Percentiles rank a stretch among this genome's conserved stretches.
Conservation (phyloP, 352 stramenopile species). For the Pythium utonaiense region DNA sequence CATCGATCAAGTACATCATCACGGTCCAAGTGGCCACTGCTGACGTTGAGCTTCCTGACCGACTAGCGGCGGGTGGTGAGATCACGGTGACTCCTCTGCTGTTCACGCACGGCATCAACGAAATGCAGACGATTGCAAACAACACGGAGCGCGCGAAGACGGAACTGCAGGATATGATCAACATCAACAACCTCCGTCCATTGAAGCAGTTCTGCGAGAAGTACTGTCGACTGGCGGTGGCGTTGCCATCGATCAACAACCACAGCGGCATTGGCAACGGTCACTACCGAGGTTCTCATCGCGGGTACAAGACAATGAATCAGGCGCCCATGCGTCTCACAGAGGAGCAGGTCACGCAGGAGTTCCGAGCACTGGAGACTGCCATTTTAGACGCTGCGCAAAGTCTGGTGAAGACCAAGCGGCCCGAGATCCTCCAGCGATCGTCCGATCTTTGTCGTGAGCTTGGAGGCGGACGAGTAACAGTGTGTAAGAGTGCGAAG, state of each 20-base stretch:
- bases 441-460: slow-evolving; percentile 78
- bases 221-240: slow-evolving; percentile 62
- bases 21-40: slow-evolving; percentile 74
- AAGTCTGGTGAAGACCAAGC: slow-evolving; percentile 85
- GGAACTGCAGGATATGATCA: slow-evolving; percentile 88
- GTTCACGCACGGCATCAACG: slow-evolving; percentile 93
- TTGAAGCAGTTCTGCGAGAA: slow-evolving; percentile 84
- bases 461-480: slow-evolving; percentile 89
- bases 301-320: slow-evolving; percentile 52
- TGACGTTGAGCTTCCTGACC: slow-evolving; percentile 73
- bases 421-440: slow-evolving; percentile 78
- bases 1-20: slow-evolving; percentile 79
- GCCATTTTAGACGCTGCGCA: slow-evolving; percentile 72
- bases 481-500: slow-evolving; percentile 97
- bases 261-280: neutral
- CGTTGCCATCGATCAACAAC: slow-evolving; percentile 37
- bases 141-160: slow-evolving; percentile 87
- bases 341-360: slow-evolving; percentile 66
- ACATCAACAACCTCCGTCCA: slow-evolving; percentile 80
- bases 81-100: slow-evolving; percentile 80
- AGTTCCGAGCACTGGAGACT: slow-evolving; percentile 60
- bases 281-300: slow-evolving; percentile 26
- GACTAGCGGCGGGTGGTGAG: slow-evolving; percentile 61
- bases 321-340: slow-evolving; percentile 50
- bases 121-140: slow-evolving; percentile 94